phyloP scores from a whole-genome alignment of 2,329 filamentous ascomycete genomes.

The Exophiala sideris region DNA sequence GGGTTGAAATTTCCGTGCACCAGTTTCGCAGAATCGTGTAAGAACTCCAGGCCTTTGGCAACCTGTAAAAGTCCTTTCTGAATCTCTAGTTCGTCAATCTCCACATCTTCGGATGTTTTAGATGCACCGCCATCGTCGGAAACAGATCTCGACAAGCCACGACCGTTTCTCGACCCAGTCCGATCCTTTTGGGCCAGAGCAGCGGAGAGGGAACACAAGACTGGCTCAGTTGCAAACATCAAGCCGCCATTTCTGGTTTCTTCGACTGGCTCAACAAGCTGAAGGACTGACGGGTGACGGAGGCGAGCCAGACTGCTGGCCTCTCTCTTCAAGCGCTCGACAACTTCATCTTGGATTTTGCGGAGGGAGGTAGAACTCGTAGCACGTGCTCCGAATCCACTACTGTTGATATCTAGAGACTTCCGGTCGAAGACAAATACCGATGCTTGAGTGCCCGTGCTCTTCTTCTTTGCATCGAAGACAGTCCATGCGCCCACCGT shows the following conservation, averaged over 20 bases:
- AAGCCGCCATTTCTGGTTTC: slow-evolving; percentile 86
- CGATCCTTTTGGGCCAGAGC: slow-evolving; percentile 85
- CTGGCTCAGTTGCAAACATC: slow-evolving; percentile 91
- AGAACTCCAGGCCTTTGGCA: slow-evolving; percentile 88
- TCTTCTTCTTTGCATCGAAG: slow-evolving; percentile 95
- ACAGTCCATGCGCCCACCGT: slow-evolving; percentile 94
- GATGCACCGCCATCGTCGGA: slow-evolving; percentile 55
- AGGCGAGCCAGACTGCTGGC: slow-evolving; percentile 83
- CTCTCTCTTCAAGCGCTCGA: slow-evolving; percentile 88
- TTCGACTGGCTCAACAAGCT: slow-evolving; percentile 91
- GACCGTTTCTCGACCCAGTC: slow-evolving; percentile 54
- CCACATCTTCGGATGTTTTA: slow-evolving; percentile 71
- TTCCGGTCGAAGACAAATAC: slow-evolving; percentile 95
- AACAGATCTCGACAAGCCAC: slow-evolving; percentile 45
- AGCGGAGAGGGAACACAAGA: slow-evolving; percentile 82
- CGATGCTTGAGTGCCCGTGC: slow-evolving; percentile 80
- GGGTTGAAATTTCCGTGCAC: slow-evolving; percentile 94
- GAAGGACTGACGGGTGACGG: slow-evolving; percentile 85
- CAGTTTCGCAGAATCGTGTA: slow-evolving; percentile 90
- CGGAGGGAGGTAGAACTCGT: slow-evolving; percentile 66
- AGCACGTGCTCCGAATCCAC: slow-evolving; percentile 58
- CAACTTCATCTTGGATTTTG: slow-evolving; percentile 79
- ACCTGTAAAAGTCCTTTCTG: slow-evolving; percentile 94
- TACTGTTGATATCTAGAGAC: slow-evolving; percentile 65
- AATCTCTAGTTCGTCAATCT: slow-evolving; percentile 95